phyloP scores from a whole-genome alignment of 345 rosid genomes.

The Theobroma cacao region DNA sequence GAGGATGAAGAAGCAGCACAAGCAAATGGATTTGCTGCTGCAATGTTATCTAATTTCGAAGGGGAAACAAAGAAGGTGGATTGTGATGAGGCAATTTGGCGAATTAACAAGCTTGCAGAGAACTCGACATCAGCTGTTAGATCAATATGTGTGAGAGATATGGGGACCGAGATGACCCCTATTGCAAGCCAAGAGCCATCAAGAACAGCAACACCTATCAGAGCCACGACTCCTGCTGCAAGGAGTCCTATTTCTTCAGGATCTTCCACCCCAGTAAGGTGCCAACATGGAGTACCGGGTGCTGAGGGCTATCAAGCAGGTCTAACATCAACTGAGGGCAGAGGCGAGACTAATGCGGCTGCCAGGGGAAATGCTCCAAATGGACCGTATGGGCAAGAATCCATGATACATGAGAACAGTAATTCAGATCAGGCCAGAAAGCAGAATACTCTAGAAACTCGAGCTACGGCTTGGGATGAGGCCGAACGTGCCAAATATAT shows the following conservation, averaged over 20 bases:
- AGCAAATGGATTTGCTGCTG: constrained; percentile 31
- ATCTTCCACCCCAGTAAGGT: constrained; percentile 69
- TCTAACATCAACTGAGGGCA: constrained; percentile 14
- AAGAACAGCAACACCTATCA: constrained; percentile 75
- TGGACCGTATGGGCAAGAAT: not conserved
- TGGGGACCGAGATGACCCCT: constrained; percentile 99
- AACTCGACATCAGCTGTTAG: constrained; percentile 45
- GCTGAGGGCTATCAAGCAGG: constrained; percentile 26
- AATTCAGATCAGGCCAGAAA: constrained; percentile 33
- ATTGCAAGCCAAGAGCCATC: constrained; percentile 92
- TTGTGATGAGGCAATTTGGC: constrained; percentile 66
- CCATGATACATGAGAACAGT: constrained; percentile 17
- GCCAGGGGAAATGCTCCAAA: constrained; percentile 14
- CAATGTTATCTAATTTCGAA: constrained; percentile 29
- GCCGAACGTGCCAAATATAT: constrained; percentile 87
- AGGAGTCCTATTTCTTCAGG: constrained; percentile 83
- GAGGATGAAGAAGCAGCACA: constrained; percentile 48
- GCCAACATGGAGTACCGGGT: constrained; percentile 30
- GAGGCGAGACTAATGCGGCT: constrained; percentile 22
- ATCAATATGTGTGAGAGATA: constrained; percentile 83
- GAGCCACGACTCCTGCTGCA: constrained; percentile 71
- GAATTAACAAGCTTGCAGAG: constrained; percentile 45
- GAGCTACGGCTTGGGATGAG: constrained; percentile 91
- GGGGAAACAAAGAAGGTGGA: constrained; percentile 75
- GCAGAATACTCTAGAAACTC: constrained; percentile 55